These are phyloP conservation scores for Ustilago esculenta DNA, from an alignment of 1,284 basidiomycete genomes.

Conservation along the genomic window DNA sequence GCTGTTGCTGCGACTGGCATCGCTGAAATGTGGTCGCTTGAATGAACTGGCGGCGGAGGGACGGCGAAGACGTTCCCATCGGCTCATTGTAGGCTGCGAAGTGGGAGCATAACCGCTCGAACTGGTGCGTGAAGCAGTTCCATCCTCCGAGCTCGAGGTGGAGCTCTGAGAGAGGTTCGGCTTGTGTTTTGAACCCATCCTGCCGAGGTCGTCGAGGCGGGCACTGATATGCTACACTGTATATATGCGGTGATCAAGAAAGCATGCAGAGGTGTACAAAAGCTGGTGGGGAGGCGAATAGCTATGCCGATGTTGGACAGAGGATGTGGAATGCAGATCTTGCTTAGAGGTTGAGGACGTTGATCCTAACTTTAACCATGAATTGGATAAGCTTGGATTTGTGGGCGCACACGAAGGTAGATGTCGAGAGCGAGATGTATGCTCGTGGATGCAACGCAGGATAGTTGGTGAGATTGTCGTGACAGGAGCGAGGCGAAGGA, in stretches of 20 bases:
- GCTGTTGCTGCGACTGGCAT: slow-evolving; percentile 29
- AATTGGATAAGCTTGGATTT: no score
- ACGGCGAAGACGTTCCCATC: slow-evolving; percentile 44
- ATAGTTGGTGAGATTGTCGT: no score
- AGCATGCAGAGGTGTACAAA: slow-evolving; percentile 11
- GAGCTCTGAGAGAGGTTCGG: slow-evolving; percentile 41
- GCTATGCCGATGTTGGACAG: neutral
- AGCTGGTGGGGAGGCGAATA: no score
- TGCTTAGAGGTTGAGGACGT: neutral
- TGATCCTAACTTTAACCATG: no score
- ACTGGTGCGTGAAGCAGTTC: slow-evolving; percentile 17
- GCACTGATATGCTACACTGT: slow-evolving; percentile 5
- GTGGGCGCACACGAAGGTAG: no score
- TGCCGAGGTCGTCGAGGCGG: slow-evolving; percentile 3
- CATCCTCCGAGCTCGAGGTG: slow-evolving; percentile 37
- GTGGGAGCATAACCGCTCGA: slow-evolving; percentile 13
- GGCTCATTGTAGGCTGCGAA: slow-evolving; percentile 21
- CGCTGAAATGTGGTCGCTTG: slow-evolving; percentile 39
- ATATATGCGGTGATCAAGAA: slow-evolving; percentile 16
- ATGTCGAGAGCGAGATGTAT: neutral
- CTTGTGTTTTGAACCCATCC: slow-evolving; percentile 37
- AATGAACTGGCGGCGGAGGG: slow-evolving; percentile 39
- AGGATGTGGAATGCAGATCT: neutral
- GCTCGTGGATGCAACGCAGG: neutral
- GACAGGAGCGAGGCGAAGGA: no score